These are phyloP conservation scores for Cladosporium oxysporum DNA, from an alignment of 2,329 filamentous ascomycete genomes.

Conservation along the genomic window DNA sequence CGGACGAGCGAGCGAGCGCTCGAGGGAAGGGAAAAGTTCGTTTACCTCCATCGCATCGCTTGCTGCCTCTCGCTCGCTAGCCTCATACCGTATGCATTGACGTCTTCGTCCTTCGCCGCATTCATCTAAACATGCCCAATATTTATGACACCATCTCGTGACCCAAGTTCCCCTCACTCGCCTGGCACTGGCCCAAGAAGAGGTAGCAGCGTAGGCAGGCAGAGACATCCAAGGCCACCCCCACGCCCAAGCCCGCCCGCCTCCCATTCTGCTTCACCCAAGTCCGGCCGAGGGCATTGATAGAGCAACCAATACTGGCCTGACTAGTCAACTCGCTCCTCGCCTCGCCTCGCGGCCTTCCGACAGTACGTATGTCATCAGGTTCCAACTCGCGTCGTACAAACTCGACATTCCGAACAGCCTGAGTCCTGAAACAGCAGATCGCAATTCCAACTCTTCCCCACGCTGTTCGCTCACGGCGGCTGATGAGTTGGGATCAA, in stretches of 20 bases:
- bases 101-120: too few relatives aligned
- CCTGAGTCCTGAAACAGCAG: constrained; percentile 13
- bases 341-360: neutral
- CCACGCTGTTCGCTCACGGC: neutral
- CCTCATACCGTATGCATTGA: too few relatives aligned
- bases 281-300: neutral
- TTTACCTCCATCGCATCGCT: neutral
- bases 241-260: neutral
- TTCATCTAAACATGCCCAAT: neutral
- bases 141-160: constrained; percentile 9
- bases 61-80: neutral
- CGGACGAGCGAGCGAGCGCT: neutral
- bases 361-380: neutral
- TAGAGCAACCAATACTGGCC: neutral
- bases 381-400: constrained; percentile 3
- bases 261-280: constrained; percentile 4
- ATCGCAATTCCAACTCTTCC: constrained; percentile 12
- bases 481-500: neutral
- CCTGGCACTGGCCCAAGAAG: neutral
- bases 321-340: neutral
- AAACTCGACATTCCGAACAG: neutral
- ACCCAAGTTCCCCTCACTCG: constrained; percentile 7
- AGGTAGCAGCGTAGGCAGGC: neutral
- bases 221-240: neutral
- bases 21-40: neutral